These are phyloP conservation scores for Ustilago shanxiensis DNA, from an alignment of 1,284 basidiomycete species.

Conservation along the genomic window DNA sequence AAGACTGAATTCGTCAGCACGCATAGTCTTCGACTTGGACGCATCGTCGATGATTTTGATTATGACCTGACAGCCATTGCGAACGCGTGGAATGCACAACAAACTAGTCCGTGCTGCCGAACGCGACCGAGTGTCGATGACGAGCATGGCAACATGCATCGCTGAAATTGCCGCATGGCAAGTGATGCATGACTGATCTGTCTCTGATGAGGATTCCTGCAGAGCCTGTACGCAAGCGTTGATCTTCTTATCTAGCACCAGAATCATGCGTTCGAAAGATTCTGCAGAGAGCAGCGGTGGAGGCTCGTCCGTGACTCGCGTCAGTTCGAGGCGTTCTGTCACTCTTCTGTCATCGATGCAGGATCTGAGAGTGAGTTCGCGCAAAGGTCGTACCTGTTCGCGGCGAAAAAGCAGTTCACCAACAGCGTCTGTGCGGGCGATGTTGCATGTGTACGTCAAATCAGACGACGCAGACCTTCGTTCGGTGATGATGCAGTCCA, in stretches of 20 bases:
- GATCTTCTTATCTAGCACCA: conserved; percentile 33
- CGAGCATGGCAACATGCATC: conserved; percentile 25
- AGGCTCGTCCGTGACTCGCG: neutral
- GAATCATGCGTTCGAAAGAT: conserved; percentile 16
- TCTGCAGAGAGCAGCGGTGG: conserved; percentile 18
- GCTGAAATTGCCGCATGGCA: conserved; percentile 7
- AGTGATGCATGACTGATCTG: neutral
- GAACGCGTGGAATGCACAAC: conserved; percentile 1
- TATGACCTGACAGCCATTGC: conserved; percentile 21
- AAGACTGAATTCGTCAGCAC: neutral
- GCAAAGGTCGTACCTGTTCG: conserved; percentile 15
- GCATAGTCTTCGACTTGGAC: neutral
- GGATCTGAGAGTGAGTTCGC: conserved; percentile 12
- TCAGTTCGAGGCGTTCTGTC: neutral
- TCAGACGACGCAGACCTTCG: neutral
- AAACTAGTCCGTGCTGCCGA: neutral
- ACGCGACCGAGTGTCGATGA: conserved; percentile 15
- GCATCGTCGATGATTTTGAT: conserved; percentile 8
- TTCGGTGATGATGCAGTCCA: conserved; percentile 23
- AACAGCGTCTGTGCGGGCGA: conserved; percentile 2
- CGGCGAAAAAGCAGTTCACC: conserved; percentile 19
- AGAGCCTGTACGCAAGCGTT: conserved; percentile 17
- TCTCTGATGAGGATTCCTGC: neutral
- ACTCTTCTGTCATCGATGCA: neutral
- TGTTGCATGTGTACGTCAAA: no score